Evolutionary conservation across 2,329 filamentous ascomycete species (phyloP), one percentile per base, ranked within the genome.

Genomic region (Neurospora sp.): DNA sequence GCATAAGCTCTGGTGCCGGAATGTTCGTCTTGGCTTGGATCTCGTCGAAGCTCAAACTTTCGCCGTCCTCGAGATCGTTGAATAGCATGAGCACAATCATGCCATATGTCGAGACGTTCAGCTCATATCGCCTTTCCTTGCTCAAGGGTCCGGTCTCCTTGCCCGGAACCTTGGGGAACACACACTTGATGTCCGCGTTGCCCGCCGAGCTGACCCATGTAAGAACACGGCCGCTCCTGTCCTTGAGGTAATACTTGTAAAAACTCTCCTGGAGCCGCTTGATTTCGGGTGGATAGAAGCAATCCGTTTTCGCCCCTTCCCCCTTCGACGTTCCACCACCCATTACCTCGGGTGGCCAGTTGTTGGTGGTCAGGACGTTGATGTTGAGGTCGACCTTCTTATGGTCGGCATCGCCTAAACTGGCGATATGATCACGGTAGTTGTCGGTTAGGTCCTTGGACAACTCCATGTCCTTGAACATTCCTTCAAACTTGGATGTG

Each of bases 401-500:
- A 3, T 84, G 82, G 81, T 85, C 76, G 19, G 80, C 78, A 78
- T 88, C 79, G 78, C 86, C 79, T 11, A 87, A 80, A 38, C 79
- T 81, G 38, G 81, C 80, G 66, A 88, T 88, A 73, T 95, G 88
- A 17, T 87, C 85, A 73, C 90, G 91, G 82, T 96, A 98, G 70
- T 87, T 89, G 13, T 88, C 82, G 0, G 92, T 93, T 36, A 97
- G 85, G 73, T 97, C 95, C 69, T 91, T 89, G 0, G 94, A 97
- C 13, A 94, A 89, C 17, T 90, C 89, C 87, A 98, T 94, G 77
- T 99, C 96, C 80, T 93, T 94, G 83, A 99, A 97, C 93, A 99
- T 98, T 73, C 93, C 92, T 78, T 99, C 96, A 66, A 99, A 88
- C 78, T 96, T 97, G 76, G 89, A 84, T 0, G 96, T 98, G 78